Evolutionary conservation across 352 stramenopile genomes (phyloP).

Genomic region (Pythium chondricola): DNA sequence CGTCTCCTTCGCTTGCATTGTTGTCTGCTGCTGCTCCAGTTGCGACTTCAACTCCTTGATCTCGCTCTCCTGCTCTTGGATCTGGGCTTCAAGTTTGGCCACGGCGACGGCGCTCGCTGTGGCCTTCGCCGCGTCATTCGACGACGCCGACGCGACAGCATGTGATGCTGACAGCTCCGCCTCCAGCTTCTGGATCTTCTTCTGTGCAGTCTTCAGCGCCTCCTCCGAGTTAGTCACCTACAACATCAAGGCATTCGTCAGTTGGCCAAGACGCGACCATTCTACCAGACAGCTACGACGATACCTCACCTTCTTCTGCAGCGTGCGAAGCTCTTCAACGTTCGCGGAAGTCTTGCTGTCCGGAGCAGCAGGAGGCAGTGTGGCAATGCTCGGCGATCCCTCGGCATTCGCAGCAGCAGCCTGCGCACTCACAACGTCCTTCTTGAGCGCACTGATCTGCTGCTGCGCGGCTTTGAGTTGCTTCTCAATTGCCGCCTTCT

Average conservation of each 20-base stretch:
- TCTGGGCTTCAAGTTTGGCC: constrained; percentile 34
- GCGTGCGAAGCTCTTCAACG: constrained; percentile 29
- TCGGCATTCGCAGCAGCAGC: constrained; percentile 5
- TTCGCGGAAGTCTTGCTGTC: constrained; percentile 8
- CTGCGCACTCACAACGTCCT: constrained; percentile 16
- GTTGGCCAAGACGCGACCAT: constrained; percentile 1
- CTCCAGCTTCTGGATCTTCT: constrained; percentile 61
- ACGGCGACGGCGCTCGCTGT: constrained; percentile 13
- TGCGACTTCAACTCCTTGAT: constrained; percentile 30
- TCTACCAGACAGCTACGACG: not conserved
- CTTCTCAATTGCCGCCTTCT: constrained; percentile 48
- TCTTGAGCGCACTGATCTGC: constrained; percentile 34
- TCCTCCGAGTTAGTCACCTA: constrained; percentile 34
- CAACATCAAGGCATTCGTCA: constrained; percentile 8
- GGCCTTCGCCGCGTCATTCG: constrained; percentile 28
- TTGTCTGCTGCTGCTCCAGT: constrained; percentile 48
- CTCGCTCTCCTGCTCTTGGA: constrained; percentile 32
- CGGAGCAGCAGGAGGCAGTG: constrained; percentile 14
- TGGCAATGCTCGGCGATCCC: not conserved
- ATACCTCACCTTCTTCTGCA: constrained; percentile 52
- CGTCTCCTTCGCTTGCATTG: constrained; percentile 34
- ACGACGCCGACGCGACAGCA: constrained; percentile 22
- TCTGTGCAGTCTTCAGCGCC: constrained; percentile 29
- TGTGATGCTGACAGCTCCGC: constrained; percentile 33
- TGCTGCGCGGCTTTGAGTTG: constrained; percentile 62